Conservation (phyloP, 1,284 basidiomycete species). For the Marasmius tenuissimus region DNA sequence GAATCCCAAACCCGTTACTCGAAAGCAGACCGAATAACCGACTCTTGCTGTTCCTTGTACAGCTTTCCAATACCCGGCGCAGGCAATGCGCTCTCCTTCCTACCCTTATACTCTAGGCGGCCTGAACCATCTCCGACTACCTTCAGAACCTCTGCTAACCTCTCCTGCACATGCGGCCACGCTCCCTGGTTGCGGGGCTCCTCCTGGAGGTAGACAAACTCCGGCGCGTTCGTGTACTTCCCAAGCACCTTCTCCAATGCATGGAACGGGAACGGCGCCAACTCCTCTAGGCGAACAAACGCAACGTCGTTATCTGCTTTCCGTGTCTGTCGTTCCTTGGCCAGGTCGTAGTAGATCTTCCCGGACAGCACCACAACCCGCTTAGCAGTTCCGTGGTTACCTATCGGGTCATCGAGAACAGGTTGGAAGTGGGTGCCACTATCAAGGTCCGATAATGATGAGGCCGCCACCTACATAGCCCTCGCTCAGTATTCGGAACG, state of each 20-base stretch:
- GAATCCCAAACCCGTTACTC: constrained; percentile 34
- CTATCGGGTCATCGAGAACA: constrained; percentile 60
- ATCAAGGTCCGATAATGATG: constrained; percentile 65
- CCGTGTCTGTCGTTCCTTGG: constrained; percentile 61
- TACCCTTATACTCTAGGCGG: constrained; percentile 57
- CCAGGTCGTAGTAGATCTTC: constrained; percentile 86
- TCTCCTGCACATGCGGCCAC: constrained; percentile 63
- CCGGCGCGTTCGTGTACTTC: constrained; percentile 42
- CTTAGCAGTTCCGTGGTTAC: constrained; percentile 39
- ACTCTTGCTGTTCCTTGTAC: constrained; percentile 66
- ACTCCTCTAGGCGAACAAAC: constrained; percentile 79
- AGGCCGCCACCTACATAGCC: constrained; percentile 68
- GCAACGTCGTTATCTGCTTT: constrained; percentile 53
- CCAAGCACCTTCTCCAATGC: constrained; percentile 48
- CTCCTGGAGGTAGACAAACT: constrained; percentile 78
- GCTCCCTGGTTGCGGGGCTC: constrained; percentile 87
- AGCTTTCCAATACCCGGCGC: constrained; percentile 76
- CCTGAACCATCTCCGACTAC: constrained; percentile 29
- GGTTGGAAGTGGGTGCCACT: constrained; percentile 68
- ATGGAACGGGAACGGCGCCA: constrained; percentile 82
- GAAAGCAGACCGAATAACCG: constrained; percentile 60
- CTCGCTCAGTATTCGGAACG: not conserved
- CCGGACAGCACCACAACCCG: constrained; percentile 70
- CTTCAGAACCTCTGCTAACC: constrained; percentile 55
- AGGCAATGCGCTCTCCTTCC: constrained; percentile 72